A percentile compares a stretch with the other conserved stretches of the same genome.
Evolutionary conservation across 768 basidiomycete species (phyloP).

Genomic region (Phanerochaete sordida): DNA sequence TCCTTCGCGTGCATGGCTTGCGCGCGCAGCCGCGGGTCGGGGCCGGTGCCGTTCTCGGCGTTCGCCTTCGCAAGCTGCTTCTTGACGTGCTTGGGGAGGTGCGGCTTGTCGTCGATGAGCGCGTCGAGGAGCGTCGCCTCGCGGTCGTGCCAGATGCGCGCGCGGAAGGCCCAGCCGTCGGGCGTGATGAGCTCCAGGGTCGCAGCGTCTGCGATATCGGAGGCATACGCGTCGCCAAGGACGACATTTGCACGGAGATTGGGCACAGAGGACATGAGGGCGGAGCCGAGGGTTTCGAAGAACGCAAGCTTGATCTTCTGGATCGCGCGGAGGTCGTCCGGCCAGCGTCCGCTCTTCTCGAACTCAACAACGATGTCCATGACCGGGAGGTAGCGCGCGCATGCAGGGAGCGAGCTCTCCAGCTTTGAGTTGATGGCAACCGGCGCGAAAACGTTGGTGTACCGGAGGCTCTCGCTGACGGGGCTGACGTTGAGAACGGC

Average conservation of each 20-base stretch:
- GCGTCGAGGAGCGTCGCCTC: slow-evolving; percentile 78
- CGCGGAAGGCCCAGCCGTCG: slow-evolving; percentile 84
- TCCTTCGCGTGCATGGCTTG: slow-evolving; percentile 56
- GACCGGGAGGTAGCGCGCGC: slow-evolving; percentile 62
- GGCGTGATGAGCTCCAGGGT: slow-evolving; percentile 74
- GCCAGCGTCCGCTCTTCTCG: slow-evolving; percentile 91
- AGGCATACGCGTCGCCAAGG: slow-evolving; percentile 44
- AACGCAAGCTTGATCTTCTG: slow-evolving; percentile 95
- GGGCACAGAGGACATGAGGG: slow-evolving; percentile 49
- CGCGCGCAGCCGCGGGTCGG: slow-evolving; percentile 44
- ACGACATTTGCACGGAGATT: slow-evolving; percentile 59
- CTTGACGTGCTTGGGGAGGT: slow-evolving; percentile 23
- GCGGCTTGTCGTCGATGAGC: slow-evolving; percentile 46
- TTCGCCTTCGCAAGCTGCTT: background rate
- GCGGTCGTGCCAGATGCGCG: slow-evolving; percentile 83
- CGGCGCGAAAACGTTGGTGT: slow-evolving; percentile 82
- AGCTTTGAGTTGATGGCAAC: slow-evolving; percentile 60
- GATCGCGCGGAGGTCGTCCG: slow-evolving; percentile 87
- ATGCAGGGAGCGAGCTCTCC: slow-evolving; percentile 47
- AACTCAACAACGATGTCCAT: slow-evolving; percentile 84
- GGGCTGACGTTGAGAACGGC: slow-evolving; percentile 74
- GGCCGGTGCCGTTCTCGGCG: background rate
- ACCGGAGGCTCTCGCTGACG: slow-evolving; percentile 69
- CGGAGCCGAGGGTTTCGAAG: slow-evolving; percentile 73
- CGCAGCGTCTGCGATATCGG: slow-evolving; percentile 64